phyloP scores from a whole-genome alignment of 371 early-diverging fungal species.

The Mucor indicus region DNA sequence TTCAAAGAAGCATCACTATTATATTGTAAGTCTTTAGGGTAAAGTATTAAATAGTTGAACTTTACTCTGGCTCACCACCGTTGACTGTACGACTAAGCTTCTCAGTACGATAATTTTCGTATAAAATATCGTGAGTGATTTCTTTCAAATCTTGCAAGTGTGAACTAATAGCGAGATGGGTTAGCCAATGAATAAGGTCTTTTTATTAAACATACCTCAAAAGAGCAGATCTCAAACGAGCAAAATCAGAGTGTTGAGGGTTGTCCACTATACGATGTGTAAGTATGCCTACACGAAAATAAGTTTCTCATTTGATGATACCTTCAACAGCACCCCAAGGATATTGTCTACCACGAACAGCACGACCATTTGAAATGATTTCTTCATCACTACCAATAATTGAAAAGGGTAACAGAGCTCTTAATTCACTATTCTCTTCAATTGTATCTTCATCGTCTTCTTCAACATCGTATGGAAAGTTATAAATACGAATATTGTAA shows the following conservation, averaged over 20 bases:
- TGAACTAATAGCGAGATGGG: too few species aligned
- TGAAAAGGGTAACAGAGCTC: slow-evolving; percentile 91
- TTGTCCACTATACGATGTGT: too few species aligned
- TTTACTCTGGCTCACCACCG: slow-evolving; percentile 45
- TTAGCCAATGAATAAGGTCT: too few species aligned
- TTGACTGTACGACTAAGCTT: slow-evolving; percentile 75
- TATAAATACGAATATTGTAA: slow-evolving; percentile 90
- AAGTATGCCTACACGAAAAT: too few species aligned
- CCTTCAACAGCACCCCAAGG: slow-evolving; percentile 99
- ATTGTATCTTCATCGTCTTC: slow-evolving; percentile 92
- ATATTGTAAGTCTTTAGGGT: not conserved
- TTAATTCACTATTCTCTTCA: slow-evolving; percentile 93
- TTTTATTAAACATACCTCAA: too few species aligned
- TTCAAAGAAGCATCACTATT: slow-evolving; percentile 39
- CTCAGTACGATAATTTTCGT: slow-evolving; percentile 91
- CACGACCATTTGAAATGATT: slow-evolving; percentile 68
- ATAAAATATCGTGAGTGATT: slow-evolving; percentile 79
- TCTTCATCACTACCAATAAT: slow-evolving; percentile 97
- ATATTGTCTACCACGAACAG: slow-evolving; percentile 94
- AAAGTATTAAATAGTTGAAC: not conserved
- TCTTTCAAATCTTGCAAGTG: slow-evolving; percentile 94
- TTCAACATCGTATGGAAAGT: slow-evolving; percentile 74
- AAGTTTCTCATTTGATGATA: too few species aligned
- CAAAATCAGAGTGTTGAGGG: slow-evolving; percentile 95
- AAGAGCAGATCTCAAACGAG: slow-evolving; percentile 89